These are phyloP conservation scores for Omphalotus guepiniiformis DNA, from an alignment of 768 basidiomycete species.

Conservation along the genomic window DNA sequence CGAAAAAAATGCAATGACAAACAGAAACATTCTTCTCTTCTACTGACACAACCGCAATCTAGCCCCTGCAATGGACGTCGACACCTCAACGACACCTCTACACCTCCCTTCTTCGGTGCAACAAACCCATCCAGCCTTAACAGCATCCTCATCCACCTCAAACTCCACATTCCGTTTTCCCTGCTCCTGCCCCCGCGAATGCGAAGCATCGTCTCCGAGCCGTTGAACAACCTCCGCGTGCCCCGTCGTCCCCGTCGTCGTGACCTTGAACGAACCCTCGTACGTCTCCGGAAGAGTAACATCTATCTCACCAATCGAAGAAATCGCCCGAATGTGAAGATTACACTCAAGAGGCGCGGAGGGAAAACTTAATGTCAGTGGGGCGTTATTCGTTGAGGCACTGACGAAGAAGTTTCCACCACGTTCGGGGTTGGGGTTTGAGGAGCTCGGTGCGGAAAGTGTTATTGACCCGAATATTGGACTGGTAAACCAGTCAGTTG, in stretches of 20 bases:
- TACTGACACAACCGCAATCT: neutral
- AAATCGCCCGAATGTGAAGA: neutral
- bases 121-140: neutral
- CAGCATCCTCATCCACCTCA: neutral
- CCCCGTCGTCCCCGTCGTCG: neutral
- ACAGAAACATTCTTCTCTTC: too few species aligned
- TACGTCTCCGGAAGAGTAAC: neutral
- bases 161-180: neutral
- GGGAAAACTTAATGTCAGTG: neutral
- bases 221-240: neutral
- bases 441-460: neutral
- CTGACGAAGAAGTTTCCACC: constrained; percentile 6
- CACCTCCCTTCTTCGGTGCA: neutral
- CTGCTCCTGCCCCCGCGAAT: neutral
- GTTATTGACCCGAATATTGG: constrained; percentile 1
- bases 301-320: neutral
- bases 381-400: neutral
- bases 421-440: neutral
- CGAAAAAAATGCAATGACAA: too few species aligned
- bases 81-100: neutral
- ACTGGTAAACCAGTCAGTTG: neutral
- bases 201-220: neutral
- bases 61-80: neutral
- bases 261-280: neutral
- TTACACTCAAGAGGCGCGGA: constrained; percentile 1